Percentiles rank a stretch among this genome's conserved stretches.
These are phyloP conservation scores for Apiospora malaysiana DNA, from an alignment of 2,329 filamentous ascomycete species.

Conservation along the genomic window DNA sequence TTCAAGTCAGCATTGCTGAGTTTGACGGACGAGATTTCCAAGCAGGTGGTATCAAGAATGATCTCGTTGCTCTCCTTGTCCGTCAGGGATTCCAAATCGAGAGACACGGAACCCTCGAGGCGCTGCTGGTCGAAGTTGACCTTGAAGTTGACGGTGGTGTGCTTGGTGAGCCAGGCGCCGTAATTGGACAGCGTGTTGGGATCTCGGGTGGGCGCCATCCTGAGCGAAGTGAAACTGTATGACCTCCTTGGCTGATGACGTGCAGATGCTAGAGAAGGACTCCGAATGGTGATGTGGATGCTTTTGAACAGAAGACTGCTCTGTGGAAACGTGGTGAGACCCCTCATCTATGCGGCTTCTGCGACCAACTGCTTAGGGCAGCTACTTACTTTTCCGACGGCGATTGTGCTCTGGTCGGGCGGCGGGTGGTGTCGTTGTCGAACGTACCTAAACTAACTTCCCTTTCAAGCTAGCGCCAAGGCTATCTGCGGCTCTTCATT, in stretches of 20 bases:
- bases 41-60: slow-evolving; percentile 84
- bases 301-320: slow-evolving; percentile 37
- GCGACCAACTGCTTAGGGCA: slow-evolving; percentile 7
- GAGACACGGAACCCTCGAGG: slow-evolving; percentile 76
- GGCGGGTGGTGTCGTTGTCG: background rate
- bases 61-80: slow-evolving; percentile 76
- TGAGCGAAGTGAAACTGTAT: slow-evolving; percentile 30
- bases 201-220: slow-evolving; percentile 63
- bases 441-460: background rate
- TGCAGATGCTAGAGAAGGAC: slow-evolving; percentile 28
- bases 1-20: slow-evolving; percentile 67
- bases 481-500: background rate
- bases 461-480: slow-evolving; percentile 12
- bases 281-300: slow-evolving; percentile 37
- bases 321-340: slow-evolving; percentile 33
- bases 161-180: slow-evolving; percentile 81
- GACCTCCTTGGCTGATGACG: slow-evolving; percentile 27
- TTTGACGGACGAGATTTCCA: slow-evolving; percentile 75
- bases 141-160: slow-evolving; percentile 81
- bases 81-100: slow-evolving; percentile 79
- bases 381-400: slow-evolving; percentile 7
- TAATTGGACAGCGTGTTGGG: slow-evolving; percentile 94
- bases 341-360: slow-evolving; percentile 31
- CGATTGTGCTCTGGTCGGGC: background rate
- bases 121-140: slow-evolving; percentile 84